phyloP scores from a whole-genome alignment of 1,284 basidiomycete genomes.

The Coniferiporia sulphurascens region DNA sequence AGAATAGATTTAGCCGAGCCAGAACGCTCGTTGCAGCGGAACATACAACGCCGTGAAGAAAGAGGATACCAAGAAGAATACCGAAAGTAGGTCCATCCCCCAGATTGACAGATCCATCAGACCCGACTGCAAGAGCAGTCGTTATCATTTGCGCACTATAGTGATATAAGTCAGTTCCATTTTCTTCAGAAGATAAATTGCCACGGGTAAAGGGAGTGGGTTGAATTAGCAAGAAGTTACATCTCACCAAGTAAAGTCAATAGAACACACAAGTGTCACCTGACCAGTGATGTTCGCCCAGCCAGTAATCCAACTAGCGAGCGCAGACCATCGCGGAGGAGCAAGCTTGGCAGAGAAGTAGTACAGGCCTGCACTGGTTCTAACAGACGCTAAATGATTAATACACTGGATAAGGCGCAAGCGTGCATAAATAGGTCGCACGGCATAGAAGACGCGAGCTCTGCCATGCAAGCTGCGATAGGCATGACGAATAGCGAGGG shows the following conservation, averaged over 20 bases:
- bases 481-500: conserved; percentile 65
- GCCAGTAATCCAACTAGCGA: conserved; percentile 72
- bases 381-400: conserved; percentile 21
- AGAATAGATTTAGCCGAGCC: conserved; percentile 64
- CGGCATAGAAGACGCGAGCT: conserved; percentile 73
- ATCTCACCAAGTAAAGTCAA: conserved; percentile 62
- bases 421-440: conserved; percentile 31
- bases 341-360: conserved; percentile 72
- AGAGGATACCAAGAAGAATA: conserved; percentile 56
- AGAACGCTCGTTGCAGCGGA: conserved; percentile 63
- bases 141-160: conserved; percentile 68
- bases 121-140: conserved; percentile 58
- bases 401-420: background rate
- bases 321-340: conserved; percentile 48
- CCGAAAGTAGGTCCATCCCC: conserved; percentile 61
- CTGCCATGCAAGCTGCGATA: conserved; percentile 64
- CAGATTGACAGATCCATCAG: conserved; percentile 47
- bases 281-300: conserved; percentile 63
- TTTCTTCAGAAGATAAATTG: background rate
- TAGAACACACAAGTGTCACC: conserved; percentile 63
- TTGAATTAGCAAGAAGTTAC: background rate
- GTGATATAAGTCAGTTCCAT: background rate
- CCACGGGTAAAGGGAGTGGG: background rate
- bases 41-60: conserved; percentile 62
- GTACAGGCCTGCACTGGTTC: conserved; percentile 67